These are phyloP conservation scores for Nyssa sinensis DNA, from an alignment of 148 eudicot species.

Conservation along the genomic window DNA sequence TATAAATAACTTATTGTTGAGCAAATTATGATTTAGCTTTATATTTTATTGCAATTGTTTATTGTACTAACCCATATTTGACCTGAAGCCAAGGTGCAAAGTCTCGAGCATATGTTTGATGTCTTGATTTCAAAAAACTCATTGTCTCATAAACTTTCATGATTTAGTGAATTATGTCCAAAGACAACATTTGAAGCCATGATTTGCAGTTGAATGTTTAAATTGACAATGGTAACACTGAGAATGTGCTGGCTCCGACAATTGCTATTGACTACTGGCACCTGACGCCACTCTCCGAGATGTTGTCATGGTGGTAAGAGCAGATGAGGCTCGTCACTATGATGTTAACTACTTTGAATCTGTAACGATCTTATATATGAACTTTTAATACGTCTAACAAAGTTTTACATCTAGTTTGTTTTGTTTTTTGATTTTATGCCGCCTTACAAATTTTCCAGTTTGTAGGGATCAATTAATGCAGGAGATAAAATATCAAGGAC, in stretches of 20 bases:
- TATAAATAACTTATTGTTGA: no score
- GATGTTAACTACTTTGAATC: conserved; percentile 13
- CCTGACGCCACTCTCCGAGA: conserved; percentile 3
- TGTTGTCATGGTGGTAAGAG: background rate
- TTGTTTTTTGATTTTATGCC: background rate
- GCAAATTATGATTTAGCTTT: no score
- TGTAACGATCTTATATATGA: background rate
- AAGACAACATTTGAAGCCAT: background rate
- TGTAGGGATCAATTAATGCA: conserved; percentile 3
- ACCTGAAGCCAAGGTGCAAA: no score
- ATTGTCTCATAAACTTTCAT: background rate
- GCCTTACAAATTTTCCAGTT: background rate
- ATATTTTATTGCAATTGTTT: no score
- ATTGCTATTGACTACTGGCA: conserved; percentile 10
- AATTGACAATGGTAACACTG: background rate
- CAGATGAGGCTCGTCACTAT: conserved; percentile 5
- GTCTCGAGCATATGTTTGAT: background rate
- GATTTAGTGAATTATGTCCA: background rate
- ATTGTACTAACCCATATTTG: background rate
- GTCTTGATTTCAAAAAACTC: background rate
- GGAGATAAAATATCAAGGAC: conserved; percentile 12
- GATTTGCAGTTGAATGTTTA: background rate
- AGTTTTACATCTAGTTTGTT: no score
- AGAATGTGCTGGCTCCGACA: conserved; percentile 9
- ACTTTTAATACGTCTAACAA: background rate